Evolutionary conservation across 2,329 filamentous ascomycete species (phyloP), one percentile per base, ranked within the genome.

Genomic region (Tetracladium maxilliforme): DNA sequence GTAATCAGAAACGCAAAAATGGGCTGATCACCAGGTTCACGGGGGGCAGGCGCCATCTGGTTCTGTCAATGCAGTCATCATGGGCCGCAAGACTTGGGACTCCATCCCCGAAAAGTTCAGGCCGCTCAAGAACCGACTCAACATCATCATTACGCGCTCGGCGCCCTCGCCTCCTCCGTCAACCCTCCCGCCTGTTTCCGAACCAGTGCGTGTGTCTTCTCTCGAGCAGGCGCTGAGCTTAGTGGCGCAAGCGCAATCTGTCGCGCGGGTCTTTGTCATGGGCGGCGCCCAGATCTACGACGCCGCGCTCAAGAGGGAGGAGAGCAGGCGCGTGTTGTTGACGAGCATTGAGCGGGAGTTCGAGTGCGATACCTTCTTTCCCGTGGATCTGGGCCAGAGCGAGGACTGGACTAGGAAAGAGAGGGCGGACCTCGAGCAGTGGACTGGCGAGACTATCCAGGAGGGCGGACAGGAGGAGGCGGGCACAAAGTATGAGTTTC

Each of bases 21-120:
- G 22, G 16, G 10, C n/a, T 26, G 15, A 12, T 14, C 14, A 12
- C 22, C 16, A 12, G 23, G 27, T 16, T 15, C 29, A 10, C 33
- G 48, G 16, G 61, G 63, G 35, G 34, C 12, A 29, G 4, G 15
- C 19, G 19, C 8, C 35, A 33, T 4, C 37, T 26, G 14, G 44
- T 41, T 11, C 18, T 17, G 22, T 30, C 2, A 87, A 86, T 48
- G 79, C 81, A 11, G 81, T 95, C 25, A 77, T 98, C 38, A 98
- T 98, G 90, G 90, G 90, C 31, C 79, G 90, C 43, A 94, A 92
- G 52, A 98, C 90, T 0, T 98, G 87, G 76, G 83, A 92, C 26
- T 83, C 74, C 35, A 87, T 98, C 31, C 87, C 90, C 3, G 44
- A 59, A 6, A 65, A 61, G 25, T 84, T 90, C 46, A 66, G 84